Percentiles rank a stretch among this genome's conserved stretches.
Conservation (phyloP, 176 grass and related monocot species). For the Zoysia japonica region DNA sequence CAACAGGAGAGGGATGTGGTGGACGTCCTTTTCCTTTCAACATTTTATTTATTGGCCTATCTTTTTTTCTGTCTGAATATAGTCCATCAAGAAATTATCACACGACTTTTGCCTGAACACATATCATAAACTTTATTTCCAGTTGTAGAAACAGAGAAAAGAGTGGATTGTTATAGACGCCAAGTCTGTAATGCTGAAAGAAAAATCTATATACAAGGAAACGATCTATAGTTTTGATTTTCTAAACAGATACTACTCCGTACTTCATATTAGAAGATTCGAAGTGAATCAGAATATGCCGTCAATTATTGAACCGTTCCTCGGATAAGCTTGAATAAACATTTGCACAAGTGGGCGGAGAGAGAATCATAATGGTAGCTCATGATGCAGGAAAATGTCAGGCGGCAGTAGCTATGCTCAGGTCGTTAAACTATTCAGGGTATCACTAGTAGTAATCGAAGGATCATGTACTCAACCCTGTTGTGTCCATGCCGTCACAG, state of each 20-base stretch:
- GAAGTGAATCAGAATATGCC: slow-evolving; percentile 17
- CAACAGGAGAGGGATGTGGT: background rate
- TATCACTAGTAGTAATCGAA: background rate
- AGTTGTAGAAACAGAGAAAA: background rate
- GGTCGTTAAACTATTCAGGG: background rate
- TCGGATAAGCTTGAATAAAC: slow-evolving; percentile 32
- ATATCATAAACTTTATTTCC: slow-evolving; percentile 1
- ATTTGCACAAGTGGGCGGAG: slow-evolving; percentile 5
- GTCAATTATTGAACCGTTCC: slow-evolving; percentile 42
- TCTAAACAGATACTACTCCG: background rate
- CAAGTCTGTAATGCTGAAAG: background rate
- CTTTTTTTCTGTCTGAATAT: background rate
- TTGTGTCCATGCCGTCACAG: background rate
- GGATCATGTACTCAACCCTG: background rate
- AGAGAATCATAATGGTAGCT: background rate
- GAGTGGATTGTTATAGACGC: background rate
- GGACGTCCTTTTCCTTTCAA: background rate
- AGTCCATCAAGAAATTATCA: background rate
- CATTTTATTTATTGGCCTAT: background rate
- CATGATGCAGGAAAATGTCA: background rate
- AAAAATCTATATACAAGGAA: background rate
- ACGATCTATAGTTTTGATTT: background rate
- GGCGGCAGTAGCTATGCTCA: background rate
- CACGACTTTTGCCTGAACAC: background rate
- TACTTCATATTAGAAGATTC: background rate